These are phyloP conservation scores for Iberis pinnata DNA, from an alignment of 345 rosid species.

Conservation along the genomic window DNA sequence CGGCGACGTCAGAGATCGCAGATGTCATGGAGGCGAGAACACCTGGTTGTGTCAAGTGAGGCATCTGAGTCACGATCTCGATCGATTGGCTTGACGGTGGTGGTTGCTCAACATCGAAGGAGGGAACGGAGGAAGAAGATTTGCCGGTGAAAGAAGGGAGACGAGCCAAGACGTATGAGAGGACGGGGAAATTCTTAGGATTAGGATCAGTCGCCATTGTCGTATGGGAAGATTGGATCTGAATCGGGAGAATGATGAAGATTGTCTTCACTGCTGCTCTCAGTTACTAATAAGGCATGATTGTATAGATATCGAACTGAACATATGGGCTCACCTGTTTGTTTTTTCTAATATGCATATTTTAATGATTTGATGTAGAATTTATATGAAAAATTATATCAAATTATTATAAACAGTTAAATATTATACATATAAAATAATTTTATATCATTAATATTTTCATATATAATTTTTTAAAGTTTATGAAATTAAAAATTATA, in stretches of 20 bases:
- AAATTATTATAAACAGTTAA: too few relatives aligned
- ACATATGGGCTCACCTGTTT: too few relatives aligned
- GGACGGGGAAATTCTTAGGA: slow-evolving; percentile 71
- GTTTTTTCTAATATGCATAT: too few relatives aligned
- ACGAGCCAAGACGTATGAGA: slow-evolving; percentile 79
- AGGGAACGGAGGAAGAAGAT: slow-evolving; percentile 30
- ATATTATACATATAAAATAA: too few relatives aligned
- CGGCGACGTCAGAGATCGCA: slow-evolving; percentile 69
- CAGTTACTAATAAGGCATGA: too few relatives aligned
- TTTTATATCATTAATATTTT: too few relatives aligned
- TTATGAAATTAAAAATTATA: too few relatives aligned
- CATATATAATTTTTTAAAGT: too few relatives aligned
- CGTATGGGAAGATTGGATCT: slow-evolving; percentile 16
- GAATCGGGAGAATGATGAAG: slow-evolving; percentile 9
- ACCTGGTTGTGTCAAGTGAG: slow-evolving; percentile 52
- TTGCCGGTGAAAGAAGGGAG: slow-evolving; percentile 56
- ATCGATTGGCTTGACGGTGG: slow-evolving; percentile 13
- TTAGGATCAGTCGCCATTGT: slow-evolving; percentile 50
- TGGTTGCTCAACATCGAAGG: slow-evolving; percentile 35
- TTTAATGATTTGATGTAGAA: too few relatives aligned
- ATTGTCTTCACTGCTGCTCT: too few relatives aligned
- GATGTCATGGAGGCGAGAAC: slow-evolving; percentile 66
- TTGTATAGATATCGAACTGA: too few relatives aligned
- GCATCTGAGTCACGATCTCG: slow-evolving; percentile 49
- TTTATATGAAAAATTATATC: too few relatives aligned